Evolutionary conservation across 2,329 filamentous ascomycete species (phyloP), one percentile per base, ranked within the genome.

Genomic region (Colletotrichum spaethianum): DNA sequence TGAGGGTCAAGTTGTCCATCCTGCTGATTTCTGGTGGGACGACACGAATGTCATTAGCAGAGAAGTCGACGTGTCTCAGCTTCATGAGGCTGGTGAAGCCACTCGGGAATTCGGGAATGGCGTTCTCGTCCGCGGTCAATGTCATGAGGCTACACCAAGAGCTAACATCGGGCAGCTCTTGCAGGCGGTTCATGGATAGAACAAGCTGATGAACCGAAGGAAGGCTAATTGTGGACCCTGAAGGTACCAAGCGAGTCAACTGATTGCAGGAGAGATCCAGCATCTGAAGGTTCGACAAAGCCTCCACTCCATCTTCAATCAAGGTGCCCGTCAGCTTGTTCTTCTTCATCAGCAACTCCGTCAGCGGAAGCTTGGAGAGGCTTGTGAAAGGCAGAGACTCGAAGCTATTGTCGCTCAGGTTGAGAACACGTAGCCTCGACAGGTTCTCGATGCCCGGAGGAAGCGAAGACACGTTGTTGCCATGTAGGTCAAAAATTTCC

Each of bases 191-290:
- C 80, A 92, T 91, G 1, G 93, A 93, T n/a, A 97, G 84, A 42
- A 92, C 91, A 14, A 98, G 82, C 60, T 91, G 90, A 74, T 93
- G 92, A 31, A 98, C 82, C 11, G 88, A 89, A 0, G 95, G 94
- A 67, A 98, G 80, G 0, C 85, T 82, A n/a, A 96, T 81, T 0
- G 80, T 77, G 4, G 86, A 76, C 1, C 81, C 80, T 0, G 80
- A 74, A 0, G 86, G 80, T 1, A 86, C 83, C 31, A 92, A 73
- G 78, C 89, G 85, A 18, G 84, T 86, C 18, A 98, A 82, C 38
- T 92, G 89, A 77, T 98, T 98, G 57, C 89, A 89, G 0, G 94
- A 92, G 9, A 96, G 87, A 75, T 98, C 93, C 23, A 99, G 83
- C 7, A 87, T 89, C 77, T 97, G 94, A 36, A 99, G 84, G 14